These are phyloP conservation scores for Eucalyptus erythrocorys DNA, from an alignment of 345 rosid species.

Conservation along the genomic window DNA sequence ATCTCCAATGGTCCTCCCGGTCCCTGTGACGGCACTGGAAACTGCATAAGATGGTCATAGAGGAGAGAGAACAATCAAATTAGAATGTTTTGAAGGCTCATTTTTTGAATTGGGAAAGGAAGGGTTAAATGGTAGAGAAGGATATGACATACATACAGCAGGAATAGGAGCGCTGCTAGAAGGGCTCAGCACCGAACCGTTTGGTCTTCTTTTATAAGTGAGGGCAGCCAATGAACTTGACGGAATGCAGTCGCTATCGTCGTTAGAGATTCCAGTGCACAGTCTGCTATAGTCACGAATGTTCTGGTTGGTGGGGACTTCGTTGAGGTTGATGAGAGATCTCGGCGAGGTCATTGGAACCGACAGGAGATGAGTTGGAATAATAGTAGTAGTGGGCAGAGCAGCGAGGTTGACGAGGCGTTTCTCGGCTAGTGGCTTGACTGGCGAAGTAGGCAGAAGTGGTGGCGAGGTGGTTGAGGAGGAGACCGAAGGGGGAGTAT, in stretches of 20 bases:
- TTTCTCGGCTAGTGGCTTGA: background rate
- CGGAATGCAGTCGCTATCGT: background rate
- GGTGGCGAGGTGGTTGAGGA: slow-evolving; percentile 15
- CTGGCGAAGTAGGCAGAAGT: slow-evolving; percentile 1
- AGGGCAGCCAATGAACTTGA: background rate
- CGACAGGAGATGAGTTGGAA: background rate
- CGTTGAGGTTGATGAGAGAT: slow-evolving; percentile 37
- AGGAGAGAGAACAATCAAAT: background rate
- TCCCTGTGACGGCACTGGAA: background rate
- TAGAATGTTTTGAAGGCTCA: background rate
- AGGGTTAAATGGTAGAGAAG: background rate
- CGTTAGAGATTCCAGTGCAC: background rate
- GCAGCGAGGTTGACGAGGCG: background rate
- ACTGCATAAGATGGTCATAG: background rate
- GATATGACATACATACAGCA: background rate
- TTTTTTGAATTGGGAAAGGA: background rate
- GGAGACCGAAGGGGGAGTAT: slow-evolving; percentile 33
- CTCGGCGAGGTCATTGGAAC: background rate
- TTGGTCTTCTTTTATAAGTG: slow-evolving; percentile 30
- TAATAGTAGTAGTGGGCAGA: background rate
- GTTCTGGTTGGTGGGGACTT: slow-evolving; percentile 12
- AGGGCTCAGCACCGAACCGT: background rate
- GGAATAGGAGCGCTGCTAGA: background rate
- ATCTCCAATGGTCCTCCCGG: background rate
- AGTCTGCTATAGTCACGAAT: background rate